A percentile compares a stretch with the other conserved stretches of the same genome.
phyloP scores from a whole-genome alignment of 2,329 filamentous ascomycete genomes.

The Botrytis fragariae region DNA sequence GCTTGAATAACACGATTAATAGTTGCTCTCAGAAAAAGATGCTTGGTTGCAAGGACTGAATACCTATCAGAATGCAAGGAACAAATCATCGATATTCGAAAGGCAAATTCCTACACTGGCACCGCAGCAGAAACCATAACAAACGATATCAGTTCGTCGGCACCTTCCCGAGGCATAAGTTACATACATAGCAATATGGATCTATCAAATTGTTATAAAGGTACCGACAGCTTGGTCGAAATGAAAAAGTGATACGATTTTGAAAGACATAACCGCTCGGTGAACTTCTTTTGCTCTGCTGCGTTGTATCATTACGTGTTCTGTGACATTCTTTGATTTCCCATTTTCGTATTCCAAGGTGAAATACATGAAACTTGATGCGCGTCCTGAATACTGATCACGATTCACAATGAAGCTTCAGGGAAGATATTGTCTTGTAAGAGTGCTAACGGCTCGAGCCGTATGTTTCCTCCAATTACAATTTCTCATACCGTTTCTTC shows the following conservation, averaged over 20 bases:
- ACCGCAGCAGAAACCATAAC: not conserved
- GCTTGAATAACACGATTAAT: not conserved
- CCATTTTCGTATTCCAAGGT: not conserved
- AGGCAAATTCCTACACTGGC: not conserved
- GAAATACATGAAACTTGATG: not conserved
- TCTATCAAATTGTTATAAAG: conserved; percentile 7
- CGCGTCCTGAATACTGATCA: not conserved
- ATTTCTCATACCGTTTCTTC: not conserved
- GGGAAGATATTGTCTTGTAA: not conserved
- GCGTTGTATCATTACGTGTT: conserved; percentile 14
- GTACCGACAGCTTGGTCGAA: conserved; percentile 16
- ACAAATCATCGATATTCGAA: not conserved
- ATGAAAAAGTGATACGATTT: not conserved
- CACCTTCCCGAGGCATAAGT: conserved; percentile 7
- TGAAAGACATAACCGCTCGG: not conserved
- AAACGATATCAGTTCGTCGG: not conserved
- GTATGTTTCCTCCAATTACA: not conserved
- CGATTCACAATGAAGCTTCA: not conserved
- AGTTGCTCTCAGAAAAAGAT: not conserved
- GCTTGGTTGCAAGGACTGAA: not conserved
- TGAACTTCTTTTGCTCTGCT: not conserved
- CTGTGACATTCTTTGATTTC: not conserved
- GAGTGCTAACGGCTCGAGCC: not conserved
- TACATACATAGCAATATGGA: not conserved
- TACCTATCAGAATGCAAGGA: not conserved